Base-by-base conservation (phyloP, 1,284 basidiomycete species). In the Tausonia pullulans region DNA sequence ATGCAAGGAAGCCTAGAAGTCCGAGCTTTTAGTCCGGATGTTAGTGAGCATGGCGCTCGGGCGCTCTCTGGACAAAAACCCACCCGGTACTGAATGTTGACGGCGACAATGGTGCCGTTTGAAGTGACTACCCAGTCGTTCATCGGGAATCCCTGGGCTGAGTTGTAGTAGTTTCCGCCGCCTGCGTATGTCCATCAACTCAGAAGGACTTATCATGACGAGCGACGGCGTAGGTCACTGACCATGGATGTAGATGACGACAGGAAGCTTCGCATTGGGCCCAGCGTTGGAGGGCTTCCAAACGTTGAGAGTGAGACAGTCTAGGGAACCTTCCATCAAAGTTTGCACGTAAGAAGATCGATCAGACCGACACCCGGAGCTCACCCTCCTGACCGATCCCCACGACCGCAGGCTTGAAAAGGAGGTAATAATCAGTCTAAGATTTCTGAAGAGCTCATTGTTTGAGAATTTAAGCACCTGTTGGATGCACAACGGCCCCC, bases 401-500 rank as follows among this genome's bases (percentile, higher is more conserved):
- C 8, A 67, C 63, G 11, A 67, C 66, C 8, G 68, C 68, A 4
- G 68, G 68, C 43, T 27, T 27, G 27, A 27, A 27, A 2, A 27
- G 27, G 27, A 27, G 27, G 27, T 27, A 27, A 1, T 27, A 27
- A 27, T 27, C 27, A 27, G 27, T 27, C 27, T 27, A 27, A 27
- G 27, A 27, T 1, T 27, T 27, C 27, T 2, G 2, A 27, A 27
- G 27, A 27, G 27, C 1, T 27, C 27, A 27, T 27, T 27, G 27
- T 27, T 27, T 27, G 27, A 27, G 27, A 27, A 27, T 1, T 27
- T 2, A 27, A 27, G 27, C 27, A 27, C 27, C 41, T 69, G 68
- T 59, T 68, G 68, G 13, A 69, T 67, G 60, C 67, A 68, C 10
- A 69, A 64, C 40, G 68, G 64, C 0, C 67, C 68, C 58, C 66